Base-by-base conservation (phyloP, 23 red algal genomes). In the Gracilaria caudata region DNA sequence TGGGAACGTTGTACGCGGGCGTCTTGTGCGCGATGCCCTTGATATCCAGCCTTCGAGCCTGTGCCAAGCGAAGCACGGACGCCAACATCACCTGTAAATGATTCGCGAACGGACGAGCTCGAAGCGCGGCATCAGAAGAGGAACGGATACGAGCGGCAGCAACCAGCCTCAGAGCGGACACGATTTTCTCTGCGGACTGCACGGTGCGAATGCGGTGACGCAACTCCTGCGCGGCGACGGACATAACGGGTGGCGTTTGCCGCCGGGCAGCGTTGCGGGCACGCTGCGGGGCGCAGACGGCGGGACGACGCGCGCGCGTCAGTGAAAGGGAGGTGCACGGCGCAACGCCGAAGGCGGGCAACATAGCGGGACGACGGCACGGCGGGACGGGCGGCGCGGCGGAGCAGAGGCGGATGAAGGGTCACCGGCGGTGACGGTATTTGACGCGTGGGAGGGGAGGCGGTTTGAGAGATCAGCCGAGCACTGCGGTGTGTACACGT, bases 61-160 rank as follows among this genome's bases (percentile, higher is more conserved):
- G 57, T 28, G 83, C 64, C 26, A 74, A 20, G 28, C 49, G 36
- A 26, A 93, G 51, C 30, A 93, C 44, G 20, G 71, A 68, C 23
- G 81, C 70, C 51, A 93, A 72, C 49, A 86, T 87, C 23, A 34
- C 44, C 49, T 85, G 81, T 20, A 93, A 39, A 38, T 78, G 39
- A 36, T 93, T 81, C 1, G 90, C 80, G 72, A 93, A 93, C 30
- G 90, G 90, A 57, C 90, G 90, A 29, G 81, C 61, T 1, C 80
- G 80, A 55, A 93, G 90, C 12, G 90, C 90, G 21, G 80, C 80
- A 23, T 34, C 5, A 20, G 81, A 86, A 51, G 80, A 85, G 21
- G 82, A 68, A 58, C 90, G 90, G 70, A 93, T 93, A 7, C 90
- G 90, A 1, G 90, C 90, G 26, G 90, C 90, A 36, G 90, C 80